phyloP scores from a whole-genome alignment of 345 rosid genomes.

The Erodium maritimum region DNA sequence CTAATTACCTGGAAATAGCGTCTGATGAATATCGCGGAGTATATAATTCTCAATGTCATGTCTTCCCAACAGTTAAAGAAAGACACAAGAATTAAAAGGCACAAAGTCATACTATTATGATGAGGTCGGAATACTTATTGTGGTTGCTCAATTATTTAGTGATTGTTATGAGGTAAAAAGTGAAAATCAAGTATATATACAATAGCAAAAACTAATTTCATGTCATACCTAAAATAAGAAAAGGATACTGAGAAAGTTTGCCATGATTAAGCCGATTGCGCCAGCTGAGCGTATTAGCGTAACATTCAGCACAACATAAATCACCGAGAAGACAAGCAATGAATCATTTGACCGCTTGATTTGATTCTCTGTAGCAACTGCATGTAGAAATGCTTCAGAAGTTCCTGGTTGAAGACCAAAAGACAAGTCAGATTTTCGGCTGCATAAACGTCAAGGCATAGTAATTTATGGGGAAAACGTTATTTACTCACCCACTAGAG shows the following conservation, averaged over 20 bases:
- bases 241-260: slow-evolving; percentile 83
- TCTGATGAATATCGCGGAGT: slow-evolving; percentile 59
- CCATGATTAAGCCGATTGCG: slow-evolving; percentile 79
- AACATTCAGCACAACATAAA: slow-evolving; percentile 49
- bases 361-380: slow-evolving; percentile 71
- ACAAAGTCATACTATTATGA: too few species aligned
- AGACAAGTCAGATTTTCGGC: slow-evolving; percentile 4
- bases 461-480: too few species aligned
- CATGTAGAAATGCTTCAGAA: slow-evolving; percentile 91
- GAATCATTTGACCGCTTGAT: slow-evolving; percentile 68
- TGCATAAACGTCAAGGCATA: background rate
- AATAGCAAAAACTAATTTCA: background rate
- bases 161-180: too few species aligned
- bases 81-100: background rate
- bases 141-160: too few species aligned
- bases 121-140: too few species aligned
- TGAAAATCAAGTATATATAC: background rate
- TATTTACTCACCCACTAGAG: too few species aligned
- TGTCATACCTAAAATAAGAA: background rate
- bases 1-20: slow-evolving; percentile 59
- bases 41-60: slow-evolving; percentile 68
- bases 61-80: slow-evolving; percentile 50
- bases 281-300: slow-evolving; percentile 61
- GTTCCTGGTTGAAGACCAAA: slow-evolving; percentile 50
- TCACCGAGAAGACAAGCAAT: slow-evolving; percentile 60